These are phyloP conservation scores for Ascochyta lentis DNA, from an alignment of 2,329 filamentous ascomycete species.

Conservation along the genomic window DNA sequence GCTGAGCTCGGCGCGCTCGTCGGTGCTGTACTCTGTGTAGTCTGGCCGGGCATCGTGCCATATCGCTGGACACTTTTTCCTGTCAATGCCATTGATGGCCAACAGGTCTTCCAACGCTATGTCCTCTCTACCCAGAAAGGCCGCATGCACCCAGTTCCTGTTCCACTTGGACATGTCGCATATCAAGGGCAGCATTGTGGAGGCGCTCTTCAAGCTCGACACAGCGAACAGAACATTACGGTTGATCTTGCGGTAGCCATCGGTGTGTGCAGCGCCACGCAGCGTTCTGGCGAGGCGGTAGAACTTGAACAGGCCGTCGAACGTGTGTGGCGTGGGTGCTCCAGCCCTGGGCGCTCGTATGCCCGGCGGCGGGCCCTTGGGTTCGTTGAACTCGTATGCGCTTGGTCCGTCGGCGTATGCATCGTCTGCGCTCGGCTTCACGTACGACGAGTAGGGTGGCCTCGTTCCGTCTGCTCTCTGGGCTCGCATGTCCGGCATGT, in stretches of 20 bases:
- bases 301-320: constrained; percentile 75
- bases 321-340: constrained; percentile 47
- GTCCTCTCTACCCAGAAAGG: constrained; percentile 75
- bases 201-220: constrained; percentile 74
- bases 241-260: constrained; percentile 61
- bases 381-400: constrained; percentile 25
- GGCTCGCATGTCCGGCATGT: constrained; percentile 12
- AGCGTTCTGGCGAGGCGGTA: constrained; percentile 69
- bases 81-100: constrained; percentile 78
- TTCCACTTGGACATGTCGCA: constrained; percentile 80
- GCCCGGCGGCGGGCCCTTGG: constrained; percentile 39
- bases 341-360: constrained; percentile 25
- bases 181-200: constrained; percentile 77
- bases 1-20: constrained; percentile 70
- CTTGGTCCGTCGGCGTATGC: constrained; percentile 7
- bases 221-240: constrained; percentile 81
- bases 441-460: neutral
- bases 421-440: neutral
- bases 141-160: constrained; percentile 80
- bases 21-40: constrained; percentile 71
- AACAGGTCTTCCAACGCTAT: constrained; percentile 73
- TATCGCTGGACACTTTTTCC: constrained; percentile 68
- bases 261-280: constrained; percentile 62
- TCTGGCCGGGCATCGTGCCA: constrained; percentile 81
- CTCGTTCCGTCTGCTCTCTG: neutral